Evolutionary conservation across 495 filamentous ascomycete species (phyloP).

Genomic region (Tuber indicum): DNA sequence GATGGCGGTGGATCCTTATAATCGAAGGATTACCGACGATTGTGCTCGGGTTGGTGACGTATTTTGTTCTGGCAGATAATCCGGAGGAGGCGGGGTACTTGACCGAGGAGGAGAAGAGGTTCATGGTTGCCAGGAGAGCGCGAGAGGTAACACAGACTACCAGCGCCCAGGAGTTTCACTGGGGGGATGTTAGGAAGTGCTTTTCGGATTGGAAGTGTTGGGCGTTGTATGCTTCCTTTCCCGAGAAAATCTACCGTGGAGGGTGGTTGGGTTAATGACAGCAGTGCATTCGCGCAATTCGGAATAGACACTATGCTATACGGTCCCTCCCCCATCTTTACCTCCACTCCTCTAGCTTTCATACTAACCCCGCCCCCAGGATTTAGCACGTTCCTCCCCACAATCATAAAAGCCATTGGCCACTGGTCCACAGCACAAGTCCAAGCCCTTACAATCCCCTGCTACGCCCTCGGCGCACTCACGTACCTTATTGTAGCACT

Average conservation of each 20-base stretch:
- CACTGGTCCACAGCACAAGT: conserved; percentile 56
- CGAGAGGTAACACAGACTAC: conserved; percentile 55
- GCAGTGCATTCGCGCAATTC: conserved; percentile 53
- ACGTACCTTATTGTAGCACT: conserved; percentile 58
- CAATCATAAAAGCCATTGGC: conserved; percentile 65
- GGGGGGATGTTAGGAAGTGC: conserved; percentile 48
- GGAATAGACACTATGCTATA: conserved; percentile 69
- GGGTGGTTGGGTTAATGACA: neutral
- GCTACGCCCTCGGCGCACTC: conserved; percentile 62
- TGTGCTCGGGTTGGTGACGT: conserved; percentile 55
- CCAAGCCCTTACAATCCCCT: conserved; percentile 72
- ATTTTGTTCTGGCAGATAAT: conserved; percentile 60
- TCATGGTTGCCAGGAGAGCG: conserved; percentile 46
- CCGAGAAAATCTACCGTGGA: neutral
- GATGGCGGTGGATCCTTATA: conserved; percentile 64
- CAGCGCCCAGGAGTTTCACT: conserved; percentile 55
- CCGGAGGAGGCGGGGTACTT: conserved; percentile 59
- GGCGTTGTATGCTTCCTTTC: conserved; percentile 49
- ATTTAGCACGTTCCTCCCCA: conserved; percentile 69
- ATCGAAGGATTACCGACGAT: conserved; percentile 67
- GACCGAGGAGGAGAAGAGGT: conserved; percentile 53
- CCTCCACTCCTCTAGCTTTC: neutral
- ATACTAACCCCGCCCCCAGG: conserved; percentile 38
- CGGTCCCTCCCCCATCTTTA: conserved; percentile 40
- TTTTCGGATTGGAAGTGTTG: conserved; percentile 60